phyloP scores from a whole-genome alignment of 192 early-diverging fungal species.

The Coemansia sp. region DNA sequence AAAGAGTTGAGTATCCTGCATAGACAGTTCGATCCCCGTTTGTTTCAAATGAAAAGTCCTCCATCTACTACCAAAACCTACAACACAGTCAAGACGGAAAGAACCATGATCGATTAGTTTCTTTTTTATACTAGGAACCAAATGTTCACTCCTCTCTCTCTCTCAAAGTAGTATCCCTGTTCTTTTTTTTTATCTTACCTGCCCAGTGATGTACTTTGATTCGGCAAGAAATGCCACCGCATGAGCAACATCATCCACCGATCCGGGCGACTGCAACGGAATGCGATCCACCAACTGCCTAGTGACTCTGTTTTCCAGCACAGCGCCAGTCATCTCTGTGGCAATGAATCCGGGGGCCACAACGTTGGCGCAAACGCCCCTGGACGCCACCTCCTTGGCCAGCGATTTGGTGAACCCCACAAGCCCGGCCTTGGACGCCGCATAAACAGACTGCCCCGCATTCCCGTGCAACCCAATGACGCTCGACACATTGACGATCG shows the following conservation, averaged over 20 bases:
- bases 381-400: conserved; percentile 74
- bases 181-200: conserved; percentile 6
- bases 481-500: conserved; percentile 84
- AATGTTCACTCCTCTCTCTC: not conserved
- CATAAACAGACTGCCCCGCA: conserved; percentile 61
- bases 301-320: conserved; percentile 11
- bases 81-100: not conserved
- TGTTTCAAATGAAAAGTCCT: conserved; percentile 28
- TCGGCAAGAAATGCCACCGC: conserved; percentile 35
- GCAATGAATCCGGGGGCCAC: conserved; percentile 87
- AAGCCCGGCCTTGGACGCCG: conserved; percentile 82
- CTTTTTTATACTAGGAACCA: not conserved
- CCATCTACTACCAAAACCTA: conserved; percentile 47
- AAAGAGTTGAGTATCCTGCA: not conserved
- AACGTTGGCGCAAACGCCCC: conserved; percentile 72
- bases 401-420: conserved; percentile 83
- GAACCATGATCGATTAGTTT: not conserved
- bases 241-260: conserved; percentile 39
- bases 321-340: conserved; percentile 53
- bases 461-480: conserved; percentile 63
- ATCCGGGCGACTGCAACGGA: conserved; percentile 20
- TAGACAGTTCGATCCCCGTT: not conserved
- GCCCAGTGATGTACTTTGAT: conserved; percentile 38
- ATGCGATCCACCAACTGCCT: conserved; percentile 24
- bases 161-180: not conserved